Evolutionary conservation across 805 yeast species (phyloP), one percentile per base, ranked within the genome.

Genomic region (Ogataea naganishii): DNA sequence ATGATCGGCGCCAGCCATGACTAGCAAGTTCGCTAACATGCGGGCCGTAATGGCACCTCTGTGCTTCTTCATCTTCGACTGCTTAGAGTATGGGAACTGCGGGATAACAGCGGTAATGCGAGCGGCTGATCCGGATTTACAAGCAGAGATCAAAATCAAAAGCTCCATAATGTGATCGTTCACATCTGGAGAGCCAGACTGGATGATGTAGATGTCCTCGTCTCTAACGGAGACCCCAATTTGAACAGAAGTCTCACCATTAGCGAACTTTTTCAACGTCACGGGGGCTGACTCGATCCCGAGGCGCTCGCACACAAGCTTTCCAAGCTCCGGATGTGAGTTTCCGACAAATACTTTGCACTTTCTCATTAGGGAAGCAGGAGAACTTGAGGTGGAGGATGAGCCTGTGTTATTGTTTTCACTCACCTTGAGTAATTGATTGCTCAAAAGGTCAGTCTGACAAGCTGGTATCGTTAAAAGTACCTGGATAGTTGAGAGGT

Each of bases 1-100:
- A 58, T 92, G 99, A 58, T 92, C 97, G 16, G 97, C 98, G 44
- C 99, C 99, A 4, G 98, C 97, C 94, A 92, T 94, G 34, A 86
- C 76, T 39, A 92, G 64, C 49, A 92, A 62, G 46, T 92, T 92
- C 37, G 99, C 97, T 51, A 92, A 69, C 97, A 92, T 83, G 53
- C 97, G 74, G 11, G 98, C 98, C 4, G 98, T 89, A 48, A 92
- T 92, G 23, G 98, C 97, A 32, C 98, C 98, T 59, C 99, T 70
- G 53, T 92, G 97, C 57, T 86, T 92, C 64, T 92, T 92, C 99
- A 92, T 92, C 62, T 94, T 92, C 43, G 89, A 77, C 60, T 92
- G 99, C 57, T 89, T 82, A 9, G 96, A 84, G 62, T 92, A 92
- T 20, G 98, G 98, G 55, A 89, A 94, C 58, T 86, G 94, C 2